phyloP scores from a whole-genome alignment of 2,329 filamentous ascomycete species.

The Neofusicoccum umdonicola region DNA sequence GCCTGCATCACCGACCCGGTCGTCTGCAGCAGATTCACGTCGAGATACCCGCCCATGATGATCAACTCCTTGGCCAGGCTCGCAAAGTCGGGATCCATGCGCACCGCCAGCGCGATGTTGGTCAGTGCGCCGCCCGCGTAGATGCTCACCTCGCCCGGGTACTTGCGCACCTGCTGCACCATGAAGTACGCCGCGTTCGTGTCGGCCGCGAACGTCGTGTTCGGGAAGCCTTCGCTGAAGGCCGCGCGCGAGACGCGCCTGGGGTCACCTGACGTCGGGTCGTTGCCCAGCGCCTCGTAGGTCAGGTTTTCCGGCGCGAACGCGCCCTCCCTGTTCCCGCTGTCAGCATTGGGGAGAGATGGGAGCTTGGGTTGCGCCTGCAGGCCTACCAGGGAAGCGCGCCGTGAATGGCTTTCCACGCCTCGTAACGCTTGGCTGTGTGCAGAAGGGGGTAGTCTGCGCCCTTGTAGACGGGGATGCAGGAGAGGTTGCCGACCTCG shows the following conservation, averaged over 20 bases:
- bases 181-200: conserved; percentile 47
- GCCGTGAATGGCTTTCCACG: conserved; percentile 47
- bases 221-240: conserved; percentile 49
- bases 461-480: conserved; percentile 50
- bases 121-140: conserved; percentile 49
- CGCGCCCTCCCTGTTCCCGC: conserved; percentile 34
- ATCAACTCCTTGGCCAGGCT: conserved; percentile 46
- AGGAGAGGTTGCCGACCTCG: conserved; percentile 46
- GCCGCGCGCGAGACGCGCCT: conserved; percentile 41
- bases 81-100: conserved; percentile 48
- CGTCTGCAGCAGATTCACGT: conserved; percentile 32
- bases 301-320: conserved; percentile 47
- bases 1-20: conserved; percentile 27
- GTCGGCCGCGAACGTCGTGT: conserved; percentile 39
- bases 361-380: no score
- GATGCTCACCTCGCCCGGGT: conserved; percentile 52
- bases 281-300: conserved; percentile 41
- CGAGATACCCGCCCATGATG: conserved; percentile 53
- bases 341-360: not conserved
- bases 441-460: conserved; percentile 49
- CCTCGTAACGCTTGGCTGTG: conserved; percentile 43
- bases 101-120: conserved; percentile 49
- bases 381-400: conserved; percentile 38
- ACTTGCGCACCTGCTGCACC: conserved; percentile 44
- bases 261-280: conserved; percentile 48